Evolutionary conservation across 2,329 filamentous ascomycete genomes (phyloP).

Genomic region (Ophiostoma quercus): DNA sequence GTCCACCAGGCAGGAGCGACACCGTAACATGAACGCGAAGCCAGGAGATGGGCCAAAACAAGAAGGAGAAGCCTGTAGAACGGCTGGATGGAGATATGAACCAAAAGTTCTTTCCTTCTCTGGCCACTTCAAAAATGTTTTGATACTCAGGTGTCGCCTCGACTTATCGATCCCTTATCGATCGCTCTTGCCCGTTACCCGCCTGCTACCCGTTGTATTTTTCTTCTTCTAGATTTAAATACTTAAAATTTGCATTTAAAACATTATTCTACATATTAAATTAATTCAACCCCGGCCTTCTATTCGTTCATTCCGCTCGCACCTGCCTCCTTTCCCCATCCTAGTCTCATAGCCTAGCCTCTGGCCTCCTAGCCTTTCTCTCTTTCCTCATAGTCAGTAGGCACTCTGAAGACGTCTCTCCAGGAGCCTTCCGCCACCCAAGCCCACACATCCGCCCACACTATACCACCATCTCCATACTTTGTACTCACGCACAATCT

Average conservation of each 20-base stretch:
- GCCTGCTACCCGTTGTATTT: not conserved
- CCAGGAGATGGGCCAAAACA: not conserved
- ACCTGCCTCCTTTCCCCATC: conserved; percentile 11
- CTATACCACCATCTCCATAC: not conserved
- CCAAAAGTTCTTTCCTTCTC: not conserved
- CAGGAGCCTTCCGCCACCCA: not conserved
- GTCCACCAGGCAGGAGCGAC: not conserved
- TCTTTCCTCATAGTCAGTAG: no score
- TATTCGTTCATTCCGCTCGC: conserved; percentile 1
- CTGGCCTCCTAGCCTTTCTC: not conserved
- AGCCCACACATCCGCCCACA: not conserved
- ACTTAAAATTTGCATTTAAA: not conserved
- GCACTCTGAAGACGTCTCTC: no score
- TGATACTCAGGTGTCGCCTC: not conserved
- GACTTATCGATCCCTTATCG: not conserved
- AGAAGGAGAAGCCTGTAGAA: not conserved
- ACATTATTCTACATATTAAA: not conserved
- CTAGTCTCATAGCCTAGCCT: not conserved
- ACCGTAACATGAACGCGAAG: not conserved
- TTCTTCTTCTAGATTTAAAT: not conserved
- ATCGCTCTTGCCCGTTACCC: conserved; percentile 10
- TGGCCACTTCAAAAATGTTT: not conserved
- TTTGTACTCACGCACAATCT: not conserved
- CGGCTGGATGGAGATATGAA: not conserved
- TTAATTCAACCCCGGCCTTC: not conserved